These are phyloP conservation scores for Suillus occidentalis DNA, from an alignment of 768 basidiomycete species.

Conservation along the genomic window DNA sequence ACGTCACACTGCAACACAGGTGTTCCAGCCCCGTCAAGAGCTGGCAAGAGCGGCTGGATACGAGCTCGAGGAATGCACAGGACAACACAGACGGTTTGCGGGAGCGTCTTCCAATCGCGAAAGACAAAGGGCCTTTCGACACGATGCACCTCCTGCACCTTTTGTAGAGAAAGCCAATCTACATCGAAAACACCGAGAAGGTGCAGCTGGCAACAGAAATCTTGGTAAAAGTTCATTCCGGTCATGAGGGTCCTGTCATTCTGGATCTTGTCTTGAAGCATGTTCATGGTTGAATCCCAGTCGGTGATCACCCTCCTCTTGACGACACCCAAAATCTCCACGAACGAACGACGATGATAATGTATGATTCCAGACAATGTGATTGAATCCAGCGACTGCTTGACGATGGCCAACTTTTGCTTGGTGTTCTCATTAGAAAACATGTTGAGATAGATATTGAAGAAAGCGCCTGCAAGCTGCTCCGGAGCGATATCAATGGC, in stretches of 20 bases:
- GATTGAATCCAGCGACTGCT: background rate
- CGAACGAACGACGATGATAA: background rate
- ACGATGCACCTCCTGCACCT: slow-evolving; percentile 12
- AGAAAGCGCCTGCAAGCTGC: background rate
- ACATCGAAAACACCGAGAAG: slow-evolving; percentile 39
- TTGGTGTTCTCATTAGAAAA: background rate
- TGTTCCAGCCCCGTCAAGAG: slow-evolving; percentile 21
- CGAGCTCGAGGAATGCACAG: slow-evolving; percentile 33
- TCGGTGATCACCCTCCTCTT: background rate
- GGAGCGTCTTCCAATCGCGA: slow-evolving; percentile 29
- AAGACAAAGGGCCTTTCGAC: slow-evolving; percentile 23
- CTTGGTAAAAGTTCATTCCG: slow-evolving; percentile 41
- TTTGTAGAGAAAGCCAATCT: slow-evolving; percentile 18
- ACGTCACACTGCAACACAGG: slow-evolving; percentile 25
- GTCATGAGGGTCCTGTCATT: slow-evolving; percentile 20
- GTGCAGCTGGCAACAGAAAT: slow-evolving; percentile 46
- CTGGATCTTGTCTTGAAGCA: slow-evolving; percentile 23
- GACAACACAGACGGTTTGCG: slow-evolving; percentile 32
- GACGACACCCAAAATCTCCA: background rate
- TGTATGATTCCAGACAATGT: background rate
- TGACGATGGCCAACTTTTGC: background rate
- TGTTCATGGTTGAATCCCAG: slow-evolving; percentile 38
- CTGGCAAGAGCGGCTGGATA: slow-evolving; percentile 20
- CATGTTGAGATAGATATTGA: background rate
- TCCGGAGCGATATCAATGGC: background rate